Base-by-base conservation (phyloP, 345 rosid species). In the Sisymbrium irio region DNA sequence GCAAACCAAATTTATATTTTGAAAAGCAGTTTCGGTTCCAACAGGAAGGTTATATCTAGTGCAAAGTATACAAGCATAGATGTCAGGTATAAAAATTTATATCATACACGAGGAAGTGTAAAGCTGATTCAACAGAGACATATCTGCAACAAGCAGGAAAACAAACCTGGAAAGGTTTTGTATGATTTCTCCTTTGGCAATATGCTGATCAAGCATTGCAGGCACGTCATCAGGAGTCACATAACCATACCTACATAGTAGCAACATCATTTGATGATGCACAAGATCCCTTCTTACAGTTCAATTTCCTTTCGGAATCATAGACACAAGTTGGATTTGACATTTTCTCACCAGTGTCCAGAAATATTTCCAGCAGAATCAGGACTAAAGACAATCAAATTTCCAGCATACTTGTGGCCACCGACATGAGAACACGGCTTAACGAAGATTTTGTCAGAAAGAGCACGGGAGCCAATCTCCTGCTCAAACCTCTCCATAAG, bases 371-470 rank as follows among this genome's bases (percentile, higher is more conserved):
- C 96, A 65, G 82, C 83, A 1, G 87, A 69, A 76, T 88, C 85
- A 22, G 96, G 86, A 66, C 87, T 80, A 68, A 77, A 94, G 51
- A 92, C 77, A 14, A 94, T 86, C 86, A 94, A 72, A 60, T 94
- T 94, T n/a, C 98, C 98, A 49, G 98, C 97, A 81, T 94, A 94
- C 73, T 94, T 94, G 72, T 94, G 98, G 0, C 97, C 97, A 41
- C 99, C 99, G 41, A 92, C 59, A 77, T 95, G 99, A 69, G 99
- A 92, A 79, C 97, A 92, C 0, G 93, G 88, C 69, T 72, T 80
- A 19, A 92, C 93, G 53, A 79, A 81, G 19, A 92, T 83, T 69
- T 85, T 77, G 46, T 81, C 87, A 9, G 80, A 75, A 78, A 92
- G 78, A 57, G 93, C 93, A 11, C 90, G 90, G 2, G 76, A 74